Base-by-base conservation (phyloP, 2,329 filamentous ascomycete genomes). In the Trichoderma citrinoviride region DNA sequence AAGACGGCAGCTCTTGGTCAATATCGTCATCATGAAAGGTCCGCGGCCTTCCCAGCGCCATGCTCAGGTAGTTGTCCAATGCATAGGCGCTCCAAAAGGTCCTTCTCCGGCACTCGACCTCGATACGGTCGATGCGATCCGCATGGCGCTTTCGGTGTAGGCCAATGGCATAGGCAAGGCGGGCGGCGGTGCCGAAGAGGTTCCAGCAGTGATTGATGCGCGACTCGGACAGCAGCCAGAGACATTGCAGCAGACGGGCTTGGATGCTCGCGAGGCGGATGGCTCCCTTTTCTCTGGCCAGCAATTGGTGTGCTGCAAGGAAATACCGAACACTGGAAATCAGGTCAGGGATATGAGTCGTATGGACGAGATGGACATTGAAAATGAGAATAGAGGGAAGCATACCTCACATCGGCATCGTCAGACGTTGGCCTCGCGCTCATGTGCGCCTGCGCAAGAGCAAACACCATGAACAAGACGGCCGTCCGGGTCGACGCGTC, bases 181-280 rank as follows among this genome's bases (percentile, higher is more conserved):
- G 58, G 10, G 58, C 58, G n/a, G 58, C 58, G 3, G 58, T 61
- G 29, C 58, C 58, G n/a, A 61, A 61, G 37, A 61, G 58, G 19
- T 61, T 61, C 58, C 58, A 61, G 47, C 58, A 61, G 23, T 61
- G 58, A n/a, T 61, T 61, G 19, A 61, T 61, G 25, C 58, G 58
- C 14, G 58, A 61, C 25, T 61, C 58, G 5, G 58, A 61, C 19
- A 61, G 27, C 23, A 61, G 47, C 58, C 58, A 61, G n/a, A 61
- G 58, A 19, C 58, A 61, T 25, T 61, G 58, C 37, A 61, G 37
- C 3, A 61, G 47, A 17, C 58, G 47, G 6, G 58, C 58, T 23
- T 61, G 58, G 25, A 61, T 53, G 14, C 58, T 61, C 23, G 49
- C 58, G 3, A 61, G 37, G 14, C 58, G 58, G 37, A 61, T 61